Evolutionary conservation across 2,329 filamentous ascomycete genomes (phyloP), one percentile per base, ranked within the genome.

Genomic region (Hypoxylon sp.): DNA sequence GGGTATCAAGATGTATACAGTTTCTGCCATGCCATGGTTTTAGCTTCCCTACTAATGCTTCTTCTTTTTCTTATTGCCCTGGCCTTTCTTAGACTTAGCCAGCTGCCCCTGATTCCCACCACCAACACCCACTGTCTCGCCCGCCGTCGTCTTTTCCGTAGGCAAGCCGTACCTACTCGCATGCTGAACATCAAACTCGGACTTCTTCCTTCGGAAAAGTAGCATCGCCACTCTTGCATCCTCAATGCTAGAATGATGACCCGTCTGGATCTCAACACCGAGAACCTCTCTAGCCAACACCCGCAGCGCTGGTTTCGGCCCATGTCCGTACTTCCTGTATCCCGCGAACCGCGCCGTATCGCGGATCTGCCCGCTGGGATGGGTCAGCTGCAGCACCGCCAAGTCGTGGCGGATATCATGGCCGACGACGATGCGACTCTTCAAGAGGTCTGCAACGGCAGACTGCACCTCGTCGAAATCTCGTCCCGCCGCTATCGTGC

Each of bases 161-260:
- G 47, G 67, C 62, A 46, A 67, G 3, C 80, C 77, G 69, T 82
- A 94, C 49, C 81, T 83, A 69, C 84, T 86, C 47, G 86, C 76
- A 69, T 91, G 84, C 68, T 96, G 90, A 49, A 84, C 76, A 67
- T 97, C 94, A 67, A 99, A 97, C 0, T 80, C 88, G 12, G 86
- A 78, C 74, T 97, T 97, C 69, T 91, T 84, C 60, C 84, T 83
- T 55, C 89, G 81, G 67, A 96, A 97, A 30, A 99, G 74, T 47
- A 93, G 75, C 91, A 99, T 97, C 0, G 91, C 87, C 4, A 90
- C 91, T 60, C 91, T 79, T 1, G 94, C 94, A 76, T 99, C 94
- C 74, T 88, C 77, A 57, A 88, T 74, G 68, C 84, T 88, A 1
- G 83, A 87, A 68, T 88, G 86, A 17, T 80, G 74, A 1, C 83